Base-by-base conservation (phyloP, 306 rosid genomes). In the Prunus campanulata region DNA sequence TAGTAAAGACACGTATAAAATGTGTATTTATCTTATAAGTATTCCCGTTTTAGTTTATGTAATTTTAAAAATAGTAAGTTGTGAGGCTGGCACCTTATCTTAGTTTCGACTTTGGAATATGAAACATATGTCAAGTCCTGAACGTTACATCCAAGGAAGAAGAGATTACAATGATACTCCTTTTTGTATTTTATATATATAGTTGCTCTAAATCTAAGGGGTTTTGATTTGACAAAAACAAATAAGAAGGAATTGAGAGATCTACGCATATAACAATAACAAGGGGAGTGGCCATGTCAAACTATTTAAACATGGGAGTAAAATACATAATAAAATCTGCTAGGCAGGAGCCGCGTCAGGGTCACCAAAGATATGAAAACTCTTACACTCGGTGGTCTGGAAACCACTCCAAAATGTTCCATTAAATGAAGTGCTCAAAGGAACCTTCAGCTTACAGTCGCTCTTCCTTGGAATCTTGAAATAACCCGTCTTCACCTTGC, bases 401-500 rank as follows among this genome's bases (percentile, higher is more conserved):
- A 63, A 75, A 48, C 61, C 35, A 27, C 14, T 24, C 4, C 47
- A 10, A 48, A 24, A 19, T 15, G 77, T 73, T 46, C 51, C 47
- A 46, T 73, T 73, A 73, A 2, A 12, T 51, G 57, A 51, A 16
- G 24, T 56, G 44, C 18, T 47, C 30, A 74, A 22, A 32, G 83
- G 79, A 57, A 80, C 16, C 42, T 11, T 74, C 15, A 60, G 54
- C 48, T 68, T 59, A 13, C 83, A 74, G 8, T 32, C 67, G 12
- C 69, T 59, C 65, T 59, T 60, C 2, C 69, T 0, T 68, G 16
- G 56, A 8, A 72, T 55, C 24, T 80, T 50, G 47, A 56, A 68
- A 24, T 59, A 55, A 15, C 85, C 32, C 0, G 59, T 75, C 89
- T 84, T 88, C 44, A 93, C 82, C 83, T 87, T 88, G 1, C 98